Percentiles rank a stretch among this genome's conserved stretches.
Evolutionary conservation across 2,329 filamentous ascomycete genomes (phyloP).

Genomic region (Colletotrichum noveboracense): DNA sequence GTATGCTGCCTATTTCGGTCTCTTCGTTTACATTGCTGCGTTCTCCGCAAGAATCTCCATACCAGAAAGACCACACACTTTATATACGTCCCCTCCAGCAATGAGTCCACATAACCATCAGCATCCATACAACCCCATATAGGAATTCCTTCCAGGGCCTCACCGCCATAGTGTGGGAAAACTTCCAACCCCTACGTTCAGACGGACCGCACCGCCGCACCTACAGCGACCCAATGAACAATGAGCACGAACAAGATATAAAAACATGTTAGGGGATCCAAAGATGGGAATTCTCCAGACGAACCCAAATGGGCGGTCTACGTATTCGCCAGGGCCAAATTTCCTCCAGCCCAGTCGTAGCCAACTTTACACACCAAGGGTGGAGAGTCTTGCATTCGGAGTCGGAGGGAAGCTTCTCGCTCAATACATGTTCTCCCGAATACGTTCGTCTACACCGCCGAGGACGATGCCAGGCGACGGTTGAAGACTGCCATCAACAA

Average conservation of each 20-base stretch:
- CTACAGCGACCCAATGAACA: neutral
- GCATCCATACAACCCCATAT: neutral
- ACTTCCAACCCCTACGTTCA: too few species aligned
- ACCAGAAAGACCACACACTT: rapidly evolving
- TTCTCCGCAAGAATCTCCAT: rapidly evolving
- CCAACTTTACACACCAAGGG: too few species aligned
- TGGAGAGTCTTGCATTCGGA: neutral
- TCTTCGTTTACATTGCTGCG: neutral
- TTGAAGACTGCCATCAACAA: neutral
- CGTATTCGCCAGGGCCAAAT: too few species aligned
- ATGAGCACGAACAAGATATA: neutral
- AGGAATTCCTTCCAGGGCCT: too few species aligned
- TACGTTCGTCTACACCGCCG: rapidly evolving
- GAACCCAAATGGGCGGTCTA: neutral
- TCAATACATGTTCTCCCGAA: rapidly evolving
- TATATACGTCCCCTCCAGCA: rapidly evolving
- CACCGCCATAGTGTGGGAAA: too few species aligned
- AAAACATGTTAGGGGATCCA: rapidly evolving
- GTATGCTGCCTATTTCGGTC: neutral
- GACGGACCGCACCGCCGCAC: too few species aligned
- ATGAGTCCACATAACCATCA: rapidly evolving
- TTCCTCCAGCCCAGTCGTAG: too few species aligned
- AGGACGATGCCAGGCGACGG: neutral
- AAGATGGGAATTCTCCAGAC: neutral
- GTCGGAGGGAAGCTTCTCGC: neutral